Base-by-base conservation (phyloP, 2,329 filamentous ascomycete genomes). In the Venturia effusa region DNA sequence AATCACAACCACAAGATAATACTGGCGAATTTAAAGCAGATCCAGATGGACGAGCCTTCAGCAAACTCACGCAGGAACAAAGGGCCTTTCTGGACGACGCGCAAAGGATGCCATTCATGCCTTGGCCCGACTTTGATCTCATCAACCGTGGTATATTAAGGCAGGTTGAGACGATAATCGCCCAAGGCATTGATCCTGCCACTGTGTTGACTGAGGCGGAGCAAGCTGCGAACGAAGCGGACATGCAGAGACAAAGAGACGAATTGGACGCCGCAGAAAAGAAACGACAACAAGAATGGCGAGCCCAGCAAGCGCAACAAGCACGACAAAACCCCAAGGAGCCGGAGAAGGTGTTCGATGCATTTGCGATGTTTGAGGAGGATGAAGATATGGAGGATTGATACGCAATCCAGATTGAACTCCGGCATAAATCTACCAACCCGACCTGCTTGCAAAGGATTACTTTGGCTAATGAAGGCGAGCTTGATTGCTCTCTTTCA, bases 61-160 rank as follows among this genome's bases (percentile, higher is more conserved):
- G 69, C 65, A 43, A 69, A 32, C 72, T 76, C 32, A 73, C 72
- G 4, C 68, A 71, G 4, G 69, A 73, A 37, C 74, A 77, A 43
- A 70, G 72, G 54, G 69, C 71, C 59, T 76, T 71, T 68, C 69
- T 81, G 57, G 85, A 88, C 69, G 82, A 84, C 0, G 74, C 81
- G 22, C 80, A 80, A 10, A 80, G 82, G 11, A 78, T 75, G 55
- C 71, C 81, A 43, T 95, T 92, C 76, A 81, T 85, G 59, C 90
- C 90, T 0, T 95, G 90, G 90, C 90, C 90, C 0, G 79, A 79
- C 34, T 85, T 90, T 67, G 84, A 87, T 39, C 82, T 85, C 65
- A 89, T 94, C 67, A 82, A 84, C 39, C 77, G 78, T 19, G 89
- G 90, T 41, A 85, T 86, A 1, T 78, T 95, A 51, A 87, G 85